These are phyloP conservation scores for Bisporella sp. DNA, from an alignment of 2,329 filamentous ascomycete genomes.

Conservation along the genomic window DNA sequence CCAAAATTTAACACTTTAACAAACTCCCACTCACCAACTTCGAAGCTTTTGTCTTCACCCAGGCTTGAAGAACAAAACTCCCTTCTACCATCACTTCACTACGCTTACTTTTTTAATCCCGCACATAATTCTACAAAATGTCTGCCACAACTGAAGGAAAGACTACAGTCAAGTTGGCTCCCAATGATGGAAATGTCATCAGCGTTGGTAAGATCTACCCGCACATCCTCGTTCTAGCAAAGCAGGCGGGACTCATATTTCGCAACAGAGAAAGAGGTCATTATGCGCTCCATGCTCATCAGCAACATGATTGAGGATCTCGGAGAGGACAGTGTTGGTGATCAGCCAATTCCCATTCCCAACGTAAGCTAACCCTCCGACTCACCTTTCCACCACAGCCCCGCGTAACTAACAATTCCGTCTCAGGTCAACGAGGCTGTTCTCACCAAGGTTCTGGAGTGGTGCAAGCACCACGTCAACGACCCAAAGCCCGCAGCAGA, in stretches of 20 bases:
- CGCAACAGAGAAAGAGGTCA: slow-evolving; percentile 65
- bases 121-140: slow-evolving; percentile 12
- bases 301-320: slow-evolving; percentile 98
- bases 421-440: slow-evolving; percentile 82
- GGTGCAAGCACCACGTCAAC: slow-evolving; percentile 91
- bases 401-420: slow-evolving; percentile 7
- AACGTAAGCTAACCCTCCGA: slow-evolving; percentile 47
- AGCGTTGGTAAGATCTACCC: slow-evolving; percentile 38
- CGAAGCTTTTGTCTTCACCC: no score
- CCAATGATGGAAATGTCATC: slow-evolving; percentile 42
- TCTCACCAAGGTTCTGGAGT: slow-evolving; percentile 92
- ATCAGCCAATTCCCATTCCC: slow-evolving; percentile 64
- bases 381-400: slow-evolving; percentile 4
- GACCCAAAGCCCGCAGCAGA: slow-evolving; percentile 78
- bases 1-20: no score
- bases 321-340: slow-evolving; percentile 50
- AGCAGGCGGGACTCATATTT: slow-evolving; percentile 8
- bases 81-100: background rate
- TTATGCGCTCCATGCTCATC: slow-evolving; percentile 88
- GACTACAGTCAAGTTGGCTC: slow-evolving; percentile 36
- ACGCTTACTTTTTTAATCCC: no score
- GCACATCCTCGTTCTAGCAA: slow-evolving; percentile 1
- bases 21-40: no score
- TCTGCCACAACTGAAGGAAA: slow-evolving; percentile 21
- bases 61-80: no score